A percentile compares a stretch with the other conserved stretches of the same genome.
phyloP scores from a whole-genome alignment of 768 basidiomycete species.

The Leccinum variicolor region DNA sequence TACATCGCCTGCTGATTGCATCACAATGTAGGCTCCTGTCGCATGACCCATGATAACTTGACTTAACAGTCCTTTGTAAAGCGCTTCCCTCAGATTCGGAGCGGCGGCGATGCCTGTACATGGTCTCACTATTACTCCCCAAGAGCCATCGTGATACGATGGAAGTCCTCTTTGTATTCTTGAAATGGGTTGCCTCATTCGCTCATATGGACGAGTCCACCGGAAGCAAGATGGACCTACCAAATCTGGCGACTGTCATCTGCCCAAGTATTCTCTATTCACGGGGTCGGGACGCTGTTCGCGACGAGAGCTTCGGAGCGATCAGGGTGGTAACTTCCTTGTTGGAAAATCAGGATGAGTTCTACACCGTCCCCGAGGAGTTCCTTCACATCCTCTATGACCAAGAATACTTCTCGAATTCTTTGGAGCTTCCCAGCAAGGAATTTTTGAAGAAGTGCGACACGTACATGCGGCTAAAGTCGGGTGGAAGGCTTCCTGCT shows the following conservation, averaged over 20 bases:
- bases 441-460: conserved; percentile 96
- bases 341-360: conserved; percentile 92
- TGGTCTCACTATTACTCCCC: conserved; percentile 82
- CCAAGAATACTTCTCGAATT: conserved; percentile 87
- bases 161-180: conserved; percentile 96
- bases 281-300: conserved; percentile 76
- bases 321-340: conserved; percentile 84
- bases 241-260: conserved; percentile 95
- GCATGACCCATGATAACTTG: neutral
- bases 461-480: conserved; percentile 77
- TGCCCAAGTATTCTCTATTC: conserved; percentile 97
- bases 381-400: conserved; percentile 84
- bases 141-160: conserved; percentile 95
- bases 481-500: conserved; percentile 48
- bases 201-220: conserved; percentile 97
- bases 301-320: conserved; percentile 89
- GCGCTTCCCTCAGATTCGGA: conserved; percentile 79
- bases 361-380: conserved; percentile 92
- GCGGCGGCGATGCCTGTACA: conserved; percentile 78
- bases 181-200: conserved; percentile 99
- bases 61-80: conserved; percentile 12
- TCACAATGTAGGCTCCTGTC: conserved; percentile 68
- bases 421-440: conserved; percentile 86
- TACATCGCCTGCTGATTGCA: conserved; percentile 84
- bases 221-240: conserved; percentile 97